Evolutionary conservation across 1,139 yeast species (phyloP).

Genomic region (Hyphopichia wangnamkhiaoensis): DNA sequence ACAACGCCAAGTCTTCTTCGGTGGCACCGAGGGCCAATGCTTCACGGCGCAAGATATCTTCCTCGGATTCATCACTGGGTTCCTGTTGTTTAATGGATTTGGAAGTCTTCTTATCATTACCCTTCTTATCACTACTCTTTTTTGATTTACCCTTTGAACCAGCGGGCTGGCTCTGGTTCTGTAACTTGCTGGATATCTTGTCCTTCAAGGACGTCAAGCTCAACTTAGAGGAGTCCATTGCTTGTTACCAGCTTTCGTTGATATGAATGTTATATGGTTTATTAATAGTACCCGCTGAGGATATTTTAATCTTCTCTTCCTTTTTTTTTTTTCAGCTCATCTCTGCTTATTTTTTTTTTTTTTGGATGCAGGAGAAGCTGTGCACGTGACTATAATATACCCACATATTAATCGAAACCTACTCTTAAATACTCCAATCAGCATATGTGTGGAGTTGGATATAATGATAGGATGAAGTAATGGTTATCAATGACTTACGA

Average conservation of each 20-base stretch:
- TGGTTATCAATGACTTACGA: no score
- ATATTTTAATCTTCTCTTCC: background rate
- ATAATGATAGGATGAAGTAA: no score
- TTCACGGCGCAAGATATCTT: conserved; percentile 60
- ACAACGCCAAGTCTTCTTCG: conserved; percentile 60
- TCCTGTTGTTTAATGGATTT: conserved; percentile 11
- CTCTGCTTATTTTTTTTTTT: conserved; percentile 4
- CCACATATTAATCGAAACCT: no score
- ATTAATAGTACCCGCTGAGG: no score
- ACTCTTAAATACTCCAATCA: no score
- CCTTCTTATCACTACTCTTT: no score
- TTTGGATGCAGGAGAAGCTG: background rate
- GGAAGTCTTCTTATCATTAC: conserved; percentile 5
- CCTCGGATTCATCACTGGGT: conserved; percentile 17
- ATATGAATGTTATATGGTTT: background rate
- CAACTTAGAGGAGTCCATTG: conserved; percentile 36
- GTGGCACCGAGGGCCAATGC: conserved; percentile 71
- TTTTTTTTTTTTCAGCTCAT: conserved; percentile 6
- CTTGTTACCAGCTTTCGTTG: background rate
- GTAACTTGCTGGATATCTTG: conserved; percentile 52
- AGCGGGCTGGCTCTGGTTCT: conserved; percentile 16
- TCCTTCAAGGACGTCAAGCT: conserved; percentile 58
- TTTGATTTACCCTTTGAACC: conserved; percentile 11
- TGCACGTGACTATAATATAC: no score
- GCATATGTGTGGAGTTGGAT: no score